A percentile compares a stretch with the other conserved stretches of the same genome.
phyloP scores from a whole-genome alignment of 2,329 filamentous ascomycete species.

The Aspergillus sp. region DNA sequence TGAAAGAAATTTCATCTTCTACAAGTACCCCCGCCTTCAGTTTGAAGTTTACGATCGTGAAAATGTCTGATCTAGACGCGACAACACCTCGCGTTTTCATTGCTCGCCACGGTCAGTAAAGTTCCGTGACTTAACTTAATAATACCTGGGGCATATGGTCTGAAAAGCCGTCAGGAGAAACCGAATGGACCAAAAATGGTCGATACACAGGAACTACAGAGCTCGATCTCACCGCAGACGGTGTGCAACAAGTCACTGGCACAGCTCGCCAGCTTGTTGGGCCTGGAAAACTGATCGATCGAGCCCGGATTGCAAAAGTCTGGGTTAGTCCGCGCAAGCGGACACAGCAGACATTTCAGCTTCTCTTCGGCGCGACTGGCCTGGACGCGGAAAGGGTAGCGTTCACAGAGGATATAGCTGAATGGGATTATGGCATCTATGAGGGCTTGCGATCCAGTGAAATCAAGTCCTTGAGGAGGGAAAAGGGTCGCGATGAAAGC shows the following conservation, averaged over 20 bases:
- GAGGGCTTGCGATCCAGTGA: background rate
- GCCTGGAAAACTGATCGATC: background rate
- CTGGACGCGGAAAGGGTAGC: background rate
- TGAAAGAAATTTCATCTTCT: no score
- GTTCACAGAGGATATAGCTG: background rate
- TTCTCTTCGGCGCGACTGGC: background rate
- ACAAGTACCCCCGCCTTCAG: no score
- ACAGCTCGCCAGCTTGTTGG: background rate
- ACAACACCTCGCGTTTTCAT: background rate
- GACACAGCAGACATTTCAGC: background rate
- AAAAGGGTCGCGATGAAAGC: slow-evolving; percentile 51
- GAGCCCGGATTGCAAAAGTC: background rate
- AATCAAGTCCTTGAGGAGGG: slow-evolving; percentile 34
- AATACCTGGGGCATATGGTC: background rate
- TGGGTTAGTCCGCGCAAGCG: background rate
- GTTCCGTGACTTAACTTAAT: background rate
- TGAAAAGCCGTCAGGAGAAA: background rate
- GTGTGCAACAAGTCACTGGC: background rate
- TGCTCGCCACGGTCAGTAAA: background rate
- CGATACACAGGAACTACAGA: slow-evolving; percentile 66
- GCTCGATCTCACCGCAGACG: slow-evolving; percentile 31
- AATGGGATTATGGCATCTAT: background rate
- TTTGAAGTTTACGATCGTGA: no score
- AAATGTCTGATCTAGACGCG: background rate
- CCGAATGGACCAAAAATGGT: slow-evolving; percentile 11